Evolutionary conservation across 176 grass and related monocot species (phyloP).

Genomic region (Lolium perenne): DNA sequence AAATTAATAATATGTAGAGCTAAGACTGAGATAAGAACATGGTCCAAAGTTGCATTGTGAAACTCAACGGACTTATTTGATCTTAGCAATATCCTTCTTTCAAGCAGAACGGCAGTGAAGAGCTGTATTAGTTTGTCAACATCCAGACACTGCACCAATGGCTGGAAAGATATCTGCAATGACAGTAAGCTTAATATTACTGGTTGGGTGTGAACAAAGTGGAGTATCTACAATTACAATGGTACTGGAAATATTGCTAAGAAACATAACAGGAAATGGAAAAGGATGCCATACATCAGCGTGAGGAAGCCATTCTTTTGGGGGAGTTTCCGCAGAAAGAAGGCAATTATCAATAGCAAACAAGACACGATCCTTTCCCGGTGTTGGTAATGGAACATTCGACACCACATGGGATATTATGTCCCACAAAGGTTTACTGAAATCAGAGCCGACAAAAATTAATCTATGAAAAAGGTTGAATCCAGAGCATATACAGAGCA

Average conservation of each 20-base stretch:
- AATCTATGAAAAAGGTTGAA: neutral
- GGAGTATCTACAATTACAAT: conserved; percentile 13
- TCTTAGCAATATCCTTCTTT: conserved; percentile 99
- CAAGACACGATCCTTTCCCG: conserved; percentile 90
- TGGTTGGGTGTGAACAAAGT: conserved; percentile 34
- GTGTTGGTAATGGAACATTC: conserved; percentile 96
- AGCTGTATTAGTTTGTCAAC: conserved; percentile 97
- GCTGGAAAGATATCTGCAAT: conserved; percentile 95
- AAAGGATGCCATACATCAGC: conserved; percentile 71
- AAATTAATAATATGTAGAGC: conserved; percentile 26
- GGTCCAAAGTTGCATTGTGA: conserved; percentile 41
- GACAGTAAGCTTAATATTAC: conserved; percentile 50
- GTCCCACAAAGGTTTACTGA: conserved; percentile 93
- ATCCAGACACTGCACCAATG: conserved; percentile 94
- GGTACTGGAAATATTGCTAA: conserved; percentile 29
- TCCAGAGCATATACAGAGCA: conserved; percentile 11
- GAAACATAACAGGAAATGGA: conserved; percentile 29
- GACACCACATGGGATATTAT: conserved; percentile 90
- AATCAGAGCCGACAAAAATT: conserved; percentile 48
- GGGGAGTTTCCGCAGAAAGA: conserved; percentile 80
- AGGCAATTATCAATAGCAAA: conserved; percentile 96
- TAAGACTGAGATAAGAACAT: conserved; percentile 30
- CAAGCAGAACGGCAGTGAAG: conserved; percentile 97
- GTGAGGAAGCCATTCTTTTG: conserved; percentile 94
- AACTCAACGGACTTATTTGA: conserved; percentile 86